These are phyloP conservation scores for Lipomyces yamadae DNA, from an alignment of 805 yeast species.

Conservation along the genomic window DNA sequence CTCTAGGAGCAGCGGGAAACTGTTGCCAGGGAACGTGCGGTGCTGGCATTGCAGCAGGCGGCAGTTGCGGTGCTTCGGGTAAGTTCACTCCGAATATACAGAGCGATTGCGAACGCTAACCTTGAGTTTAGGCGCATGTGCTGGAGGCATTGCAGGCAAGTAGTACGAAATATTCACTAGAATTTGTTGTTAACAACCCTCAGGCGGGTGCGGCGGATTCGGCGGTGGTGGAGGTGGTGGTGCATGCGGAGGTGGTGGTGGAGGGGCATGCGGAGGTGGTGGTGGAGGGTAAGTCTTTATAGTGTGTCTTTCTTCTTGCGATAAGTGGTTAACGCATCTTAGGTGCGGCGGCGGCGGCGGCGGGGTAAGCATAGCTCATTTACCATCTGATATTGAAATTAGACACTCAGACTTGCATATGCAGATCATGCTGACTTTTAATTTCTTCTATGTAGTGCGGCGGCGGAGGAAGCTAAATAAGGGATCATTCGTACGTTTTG, in stretches of 20 bases:
- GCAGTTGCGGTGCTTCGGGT: conserved; percentile 10
- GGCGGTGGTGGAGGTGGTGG: background rate
- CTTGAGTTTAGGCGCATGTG: conserved; percentile 4
- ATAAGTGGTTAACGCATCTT: background rate
- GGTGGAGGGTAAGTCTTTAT: background rate
- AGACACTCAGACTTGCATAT: background rate
- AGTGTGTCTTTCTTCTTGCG: background rate
- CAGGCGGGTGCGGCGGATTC: background rate
- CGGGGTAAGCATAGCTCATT: conserved; percentile 7
- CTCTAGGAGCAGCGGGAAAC: conserved; percentile 8
- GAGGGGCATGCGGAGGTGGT: conserved; percentile 4
- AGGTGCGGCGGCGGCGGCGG: conserved; percentile 12
- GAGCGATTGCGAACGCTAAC: conserved; percentile 4
- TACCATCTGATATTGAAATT: conserved; percentile 2
- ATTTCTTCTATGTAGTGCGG: conserved; percentile 9
- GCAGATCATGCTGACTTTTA: conserved; percentile 1
- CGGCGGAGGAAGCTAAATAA: conserved; percentile 6
- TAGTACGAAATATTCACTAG: background rate
- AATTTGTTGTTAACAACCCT: background rate
- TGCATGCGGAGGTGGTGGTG: conserved; percentile 8
- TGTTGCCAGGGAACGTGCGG: conserved; percentile 10
- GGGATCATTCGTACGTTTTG: background rate
- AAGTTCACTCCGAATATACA: background rate
- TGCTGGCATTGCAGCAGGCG: conserved; percentile 10
- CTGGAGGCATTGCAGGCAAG: conserved; percentile 8